Percentiles rank a stretch among this genome's conserved stretches.
Evolutionary conservation across 805 yeast species (phyloP).

Genomic region (Candida ovalis): DNA sequence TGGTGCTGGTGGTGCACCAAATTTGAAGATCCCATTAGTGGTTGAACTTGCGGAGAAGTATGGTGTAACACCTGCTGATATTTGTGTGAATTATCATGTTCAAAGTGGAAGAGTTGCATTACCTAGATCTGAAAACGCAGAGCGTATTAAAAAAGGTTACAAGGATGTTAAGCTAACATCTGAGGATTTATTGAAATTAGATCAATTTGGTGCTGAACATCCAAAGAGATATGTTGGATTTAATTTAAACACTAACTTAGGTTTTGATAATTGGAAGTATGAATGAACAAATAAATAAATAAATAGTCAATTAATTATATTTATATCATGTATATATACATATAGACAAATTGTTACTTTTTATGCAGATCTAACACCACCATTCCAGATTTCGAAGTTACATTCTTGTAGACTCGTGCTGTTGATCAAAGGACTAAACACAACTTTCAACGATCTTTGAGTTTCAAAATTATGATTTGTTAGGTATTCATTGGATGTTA

Average conservation of each 20-base stretch:
- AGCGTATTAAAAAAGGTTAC: constrained; percentile 47
- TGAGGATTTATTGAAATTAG: constrained; percentile 34
- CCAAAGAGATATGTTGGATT: constrained; percentile 31
- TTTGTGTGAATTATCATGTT: constrained; percentile 61
- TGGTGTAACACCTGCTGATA: constrained; percentile 47
- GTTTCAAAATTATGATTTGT: constrained; percentile 31
- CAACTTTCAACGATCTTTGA: constrained; percentile 26
- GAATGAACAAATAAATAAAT: too few relatives aligned
- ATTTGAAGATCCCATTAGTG: constrained; percentile 47
- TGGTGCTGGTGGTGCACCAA: constrained; percentile 66
- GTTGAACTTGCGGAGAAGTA: constrained; percentile 55
- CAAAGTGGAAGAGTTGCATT: constrained; percentile 56
- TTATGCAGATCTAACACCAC: constrained; percentile 29
- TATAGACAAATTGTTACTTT: not conserved
- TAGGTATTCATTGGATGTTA: constrained; percentile 28
- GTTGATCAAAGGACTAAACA: constrained; percentile 26
- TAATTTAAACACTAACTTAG: constrained; percentile 32
- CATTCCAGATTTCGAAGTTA: constrained; percentile 35
- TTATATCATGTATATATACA: not conserved
- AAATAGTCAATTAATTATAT: not conserved
- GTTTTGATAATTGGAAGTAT: constrained; percentile 31
- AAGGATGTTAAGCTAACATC: constrained; percentile 33
- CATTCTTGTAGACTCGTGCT: constrained; percentile 15
- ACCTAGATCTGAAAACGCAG: constrained; percentile 70
- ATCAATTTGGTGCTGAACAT: constrained; percentile 26